phyloP scores from a whole-genome alignment of 768 basidiomycete species.

The Lentinula raphanica region DNA sequence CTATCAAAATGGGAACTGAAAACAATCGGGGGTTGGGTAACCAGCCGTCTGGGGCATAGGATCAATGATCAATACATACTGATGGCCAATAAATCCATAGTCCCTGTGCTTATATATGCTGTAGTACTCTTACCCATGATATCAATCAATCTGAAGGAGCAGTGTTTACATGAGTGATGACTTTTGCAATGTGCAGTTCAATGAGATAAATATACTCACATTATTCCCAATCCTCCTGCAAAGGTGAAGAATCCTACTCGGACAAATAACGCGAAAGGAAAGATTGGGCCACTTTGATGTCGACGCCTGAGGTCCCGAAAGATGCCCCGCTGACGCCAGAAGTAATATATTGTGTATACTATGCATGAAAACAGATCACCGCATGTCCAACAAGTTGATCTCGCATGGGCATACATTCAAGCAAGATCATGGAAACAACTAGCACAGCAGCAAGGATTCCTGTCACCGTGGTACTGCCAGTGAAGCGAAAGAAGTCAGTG shows the following conservation, averaged over 20 bases:
- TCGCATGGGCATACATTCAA: not conserved
- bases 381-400: conserved; percentile 20
- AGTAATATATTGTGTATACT: conserved; percentile 8
- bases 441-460: not conserved
- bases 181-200: not conserved
- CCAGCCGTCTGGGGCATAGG: not conserved
- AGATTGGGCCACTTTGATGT: not conserved
- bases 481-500: not conserved
- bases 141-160: not conserved
- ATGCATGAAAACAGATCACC: not conserved
- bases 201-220: conserved; percentile 2
- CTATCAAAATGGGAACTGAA: conserved; percentile 8
- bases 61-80: not conserved
- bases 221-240: conserved; percentile 6
- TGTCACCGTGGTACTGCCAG: not conserved
- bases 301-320: not conserved
- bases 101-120: not conserved
- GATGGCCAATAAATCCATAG: not conserved
- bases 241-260: conserved; percentile 7
- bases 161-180: not conserved
- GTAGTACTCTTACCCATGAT: not conserved
- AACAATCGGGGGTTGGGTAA: not conserved
- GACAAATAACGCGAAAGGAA: conserved; percentile 9
- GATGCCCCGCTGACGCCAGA: conserved; percentile 1
- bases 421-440: not conserved